Evolutionary conservation across 768 basidiomycete species (phyloP), one percentile per base, ranked within the genome.

Genomic region (Coprinopsis sp.): DNA sequence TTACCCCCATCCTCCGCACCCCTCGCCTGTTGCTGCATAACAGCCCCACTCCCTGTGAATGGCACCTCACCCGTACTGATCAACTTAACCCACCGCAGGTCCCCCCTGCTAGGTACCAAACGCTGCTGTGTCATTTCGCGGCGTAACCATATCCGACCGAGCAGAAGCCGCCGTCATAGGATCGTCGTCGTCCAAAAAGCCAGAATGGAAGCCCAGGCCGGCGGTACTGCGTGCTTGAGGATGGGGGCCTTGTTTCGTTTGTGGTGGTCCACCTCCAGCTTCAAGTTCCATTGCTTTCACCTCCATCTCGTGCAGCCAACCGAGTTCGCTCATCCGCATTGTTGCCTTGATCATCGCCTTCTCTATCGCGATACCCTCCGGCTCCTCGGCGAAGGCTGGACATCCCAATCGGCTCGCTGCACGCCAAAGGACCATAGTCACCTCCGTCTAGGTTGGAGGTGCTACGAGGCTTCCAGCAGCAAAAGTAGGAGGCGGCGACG

Each of bases 101-200:
- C 13, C 11, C 7, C 40, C 14, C 40, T 6, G 24, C 13, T 23
- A 18, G 19, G 34, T 18, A 10, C 18, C 34, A 37, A 11, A 7
- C 34, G 38, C 38, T 11, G 19, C n/a, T n/a, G n/a, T n/a, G n/a
- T n/a, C n/a, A 11, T 11, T 24, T 19, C 16, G 25, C 23, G n/a
- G n/a, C 18, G 25, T 10, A 6, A 11, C 24, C 27, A 24, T 78
- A 51, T 90, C 87, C 13, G 76, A 76, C 51, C 58, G 2, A 10
- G 66, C 53, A 19, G 57, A 64, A 18, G 65, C 67, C 11, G 67
- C 68, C 16, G 60, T 57, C 22, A 58, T 48, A 2, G 67, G 65
- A 19, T 84, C 84, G 50, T 90, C 89, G 59, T 93, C 91, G 19
- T 88, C 88, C 57, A 91, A 65, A 68, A 91, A 91, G 25, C 80